Base-by-base conservation (phyloP, 345 rosid genomes). In the Arabidopsis thaliana region DNA sequence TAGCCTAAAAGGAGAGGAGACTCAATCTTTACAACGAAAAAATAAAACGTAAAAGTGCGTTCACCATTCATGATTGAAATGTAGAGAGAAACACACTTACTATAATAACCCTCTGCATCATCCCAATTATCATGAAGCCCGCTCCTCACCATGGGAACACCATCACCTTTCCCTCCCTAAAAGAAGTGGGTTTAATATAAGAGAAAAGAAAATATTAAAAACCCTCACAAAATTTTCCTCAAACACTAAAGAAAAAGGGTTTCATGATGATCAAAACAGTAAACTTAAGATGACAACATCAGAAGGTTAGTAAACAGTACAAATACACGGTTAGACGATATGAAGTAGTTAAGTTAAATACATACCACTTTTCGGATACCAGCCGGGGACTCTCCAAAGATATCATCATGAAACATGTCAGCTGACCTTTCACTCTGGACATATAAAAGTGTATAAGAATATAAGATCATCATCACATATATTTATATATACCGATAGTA, bases 71-170 rank as follows among this genome's bases (percentile, higher is more conserved):
- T 7, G 12, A 41, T 30, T 48, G 20, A 10, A 71, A 58, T 37
- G 7, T 48, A 28, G 64, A 51, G 11, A 23, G 68, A 52, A 20
- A 28, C 25, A 48, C 57, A 83, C 99, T 82, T 86, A 96, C 99
- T 88, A 71, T 96, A 96, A 77, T 96, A 96, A 48, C 99, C 99
- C 67, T 86, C 99, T 14, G 98, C 88, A 76, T 96, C 99, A 88
- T 96, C 99, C 99, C 98, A 96, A 68, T 96, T 96, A 87, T 96
- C 99, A 81, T 93, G 80, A 69, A 96, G 89, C 71, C 90, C 98
- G 20, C 93, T 90, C 85, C 92, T 85, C 40, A 84, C 83, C 45
- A 92, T 73, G 44, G 83, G 96, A 42, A 84, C 82, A 72, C 90
- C 90, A 41, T 90, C 83, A 72, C 91, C 90, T 67, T 90, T 93